Evolutionary conservation across 2,329 filamentous ascomycete species (phyloP), one percentile per base, ranked within the genome.

Genomic region (Grosmannia serpens): DNA sequence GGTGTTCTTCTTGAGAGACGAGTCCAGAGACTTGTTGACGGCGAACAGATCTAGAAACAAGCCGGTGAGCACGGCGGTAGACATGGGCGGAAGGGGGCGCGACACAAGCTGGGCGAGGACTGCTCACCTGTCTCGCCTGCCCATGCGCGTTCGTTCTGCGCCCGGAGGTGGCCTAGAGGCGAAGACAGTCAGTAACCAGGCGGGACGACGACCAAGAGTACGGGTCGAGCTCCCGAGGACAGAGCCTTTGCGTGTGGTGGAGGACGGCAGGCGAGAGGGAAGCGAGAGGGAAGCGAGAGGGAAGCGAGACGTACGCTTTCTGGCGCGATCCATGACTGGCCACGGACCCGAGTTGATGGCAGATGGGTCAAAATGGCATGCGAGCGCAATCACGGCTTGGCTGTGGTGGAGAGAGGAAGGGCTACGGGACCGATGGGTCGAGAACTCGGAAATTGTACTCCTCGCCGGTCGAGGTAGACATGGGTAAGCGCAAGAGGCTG

Each of bases 1-100:
- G 4, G 92, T 97, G 68, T 97, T 97, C 78, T 96, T 97, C 76
- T 96, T 96, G 71, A 97, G 80, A 56, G 91, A 94, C 56, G 92
- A 96, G 73, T 97, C 92, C 68, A 97, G 86, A 33, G 88, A 87
- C 68, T 82, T 81, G 71, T 83, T 85, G 65, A 94, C 85, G 57
- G 83, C 74, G 68, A 95, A 90, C 62, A 95, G 75, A 76, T 89
- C 91, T 95, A 55, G 29, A 58, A 29, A 58, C n/a, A 24, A 49
- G 56, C 58, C 53, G 62, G 65, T 65, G 47, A 56, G 33, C 29
- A 24, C 20, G 4, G 13, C 15, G 26, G 33, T 10, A 29, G 26
- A 9, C 29, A 53, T 10, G 31, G 10, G 20, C 10, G 52, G 20
- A 6, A 2, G 29, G 27, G 29, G 11, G 9, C 17, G 9, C 26